Conservation (phyloP, 176 grass and related monocot species). For the Phyllostachys edulis region DNA sequence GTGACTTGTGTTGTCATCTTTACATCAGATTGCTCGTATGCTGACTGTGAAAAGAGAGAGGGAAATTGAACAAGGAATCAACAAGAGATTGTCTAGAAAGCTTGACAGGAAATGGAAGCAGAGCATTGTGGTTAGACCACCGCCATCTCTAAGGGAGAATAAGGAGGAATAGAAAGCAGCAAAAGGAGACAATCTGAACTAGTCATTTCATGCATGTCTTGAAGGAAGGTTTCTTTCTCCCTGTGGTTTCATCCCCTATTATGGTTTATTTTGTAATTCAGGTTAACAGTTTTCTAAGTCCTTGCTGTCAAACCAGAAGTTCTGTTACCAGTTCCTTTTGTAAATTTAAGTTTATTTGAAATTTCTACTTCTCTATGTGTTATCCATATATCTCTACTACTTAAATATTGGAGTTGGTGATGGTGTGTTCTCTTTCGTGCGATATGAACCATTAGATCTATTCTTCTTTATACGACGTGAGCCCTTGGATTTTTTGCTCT, state of each 20-base stretch:
- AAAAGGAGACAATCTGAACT: constrained; percentile 46
- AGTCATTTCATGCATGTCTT: constrained; percentile 23
- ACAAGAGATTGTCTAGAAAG: constrained; percentile 92
- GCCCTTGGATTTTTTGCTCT: no score
- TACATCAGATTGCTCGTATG: constrained; percentile 80
- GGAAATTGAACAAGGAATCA: constrained; percentile 89
- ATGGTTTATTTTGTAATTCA: constrained; percentile 33
- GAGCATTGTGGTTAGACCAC: constrained; percentile 80
- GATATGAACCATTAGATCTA: no score
- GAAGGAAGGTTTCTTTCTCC: constrained; percentile 50
- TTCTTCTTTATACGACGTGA: no score
- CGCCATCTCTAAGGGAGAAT: constrained; percentile 84
- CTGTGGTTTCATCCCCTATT: constrained; percentile 39
- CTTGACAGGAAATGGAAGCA: constrained; percentile 98
- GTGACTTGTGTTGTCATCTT: constrained; percentile 22
- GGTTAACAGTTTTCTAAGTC: constrained; percentile 27
- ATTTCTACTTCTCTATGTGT: neutral
- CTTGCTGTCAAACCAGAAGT: constrained; percentile 31
- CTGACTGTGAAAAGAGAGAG: constrained; percentile 95
- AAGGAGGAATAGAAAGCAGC: constrained; percentile 60
- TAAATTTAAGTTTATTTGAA: constrained; percentile 36
- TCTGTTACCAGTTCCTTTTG: constrained; percentile 22
- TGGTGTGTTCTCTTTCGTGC: no score
- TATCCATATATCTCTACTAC: neutral
- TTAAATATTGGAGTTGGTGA: no score